Percentiles rank a stretch among this genome's conserved stretches.
These are phyloP conservation scores for Scheffersomyces lignicola DNA, from an alignment of 1,139 yeast genomes.

Conservation along the genomic window DNA sequence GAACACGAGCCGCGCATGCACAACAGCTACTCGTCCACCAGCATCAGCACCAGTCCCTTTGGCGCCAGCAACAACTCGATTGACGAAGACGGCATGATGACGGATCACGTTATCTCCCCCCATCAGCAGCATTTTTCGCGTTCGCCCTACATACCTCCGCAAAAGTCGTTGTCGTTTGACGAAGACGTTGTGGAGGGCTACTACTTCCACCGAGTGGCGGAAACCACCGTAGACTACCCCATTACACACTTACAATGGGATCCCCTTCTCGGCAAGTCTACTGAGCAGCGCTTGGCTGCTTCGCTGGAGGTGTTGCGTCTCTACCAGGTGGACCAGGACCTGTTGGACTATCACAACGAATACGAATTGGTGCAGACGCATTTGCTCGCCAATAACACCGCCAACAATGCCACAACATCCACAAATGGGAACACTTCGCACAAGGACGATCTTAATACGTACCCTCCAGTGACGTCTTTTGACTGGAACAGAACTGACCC, in stretches of 20 bases:
- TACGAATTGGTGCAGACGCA: constrained; percentile 40
- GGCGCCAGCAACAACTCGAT: background rate
- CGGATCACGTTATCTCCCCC: constrained; percentile 5
- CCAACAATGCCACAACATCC: constrained; percentile 12
- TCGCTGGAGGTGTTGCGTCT: constrained; percentile 71
- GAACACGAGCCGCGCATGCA: constrained; percentile 20
- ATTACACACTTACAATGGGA: constrained; percentile 75
- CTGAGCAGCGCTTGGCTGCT: constrained; percentile 54
- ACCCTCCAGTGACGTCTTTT: constrained; percentile 87
- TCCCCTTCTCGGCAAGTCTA: constrained; percentile 42
- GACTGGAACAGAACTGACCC: constrained; percentile 87
- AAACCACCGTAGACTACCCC: constrained; percentile 60
- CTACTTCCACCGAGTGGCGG: constrained; percentile 52
- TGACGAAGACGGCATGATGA: constrained; percentile 4
- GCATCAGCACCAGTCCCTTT: background rate
- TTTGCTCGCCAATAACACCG: constrained; percentile 40
- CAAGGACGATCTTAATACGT: constrained; percentile 43
- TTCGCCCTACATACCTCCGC: constrained; percentile 6
- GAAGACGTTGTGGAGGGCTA: constrained; percentile 36
- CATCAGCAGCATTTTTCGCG: constrained; percentile 4
- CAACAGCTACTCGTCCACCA: constrained; percentile 10
- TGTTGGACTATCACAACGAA: constrained; percentile 31
- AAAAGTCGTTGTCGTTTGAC: constrained; percentile 9
- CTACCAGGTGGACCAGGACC: constrained; percentile 51
- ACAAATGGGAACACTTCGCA: constrained; percentile 6